Evolutionary conservation across 768 basidiomycete genomes (phyloP).

Genomic region (Mycena amicta): DNA sequence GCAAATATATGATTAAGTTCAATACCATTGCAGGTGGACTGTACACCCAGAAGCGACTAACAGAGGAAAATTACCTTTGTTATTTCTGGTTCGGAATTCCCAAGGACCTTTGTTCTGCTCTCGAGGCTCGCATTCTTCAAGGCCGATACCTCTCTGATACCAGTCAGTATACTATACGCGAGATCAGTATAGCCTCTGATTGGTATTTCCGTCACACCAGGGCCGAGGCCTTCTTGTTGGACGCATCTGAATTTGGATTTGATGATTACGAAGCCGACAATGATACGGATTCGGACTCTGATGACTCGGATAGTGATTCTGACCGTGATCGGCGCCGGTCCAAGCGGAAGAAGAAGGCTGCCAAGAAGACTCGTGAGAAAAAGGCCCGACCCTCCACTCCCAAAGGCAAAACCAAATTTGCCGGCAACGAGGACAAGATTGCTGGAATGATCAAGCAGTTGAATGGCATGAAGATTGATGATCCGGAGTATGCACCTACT

Average conservation of each 20-base stretch:
- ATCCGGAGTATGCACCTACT: background rate
- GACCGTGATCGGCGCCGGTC: background rate
- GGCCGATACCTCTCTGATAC: background rate
- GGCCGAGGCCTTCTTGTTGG: background rate
- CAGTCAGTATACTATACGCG: background rate
- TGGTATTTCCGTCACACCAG: slow-evolving; percentile 8
- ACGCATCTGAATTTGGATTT: background rate
- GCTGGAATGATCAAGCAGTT: background rate
- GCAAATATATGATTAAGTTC: slow-evolving; percentile 9
- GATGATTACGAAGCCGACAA: background rate
- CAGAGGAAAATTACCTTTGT: background rate
- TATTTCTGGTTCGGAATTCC: slow-evolving; percentile 20
- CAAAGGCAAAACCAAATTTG: background rate
- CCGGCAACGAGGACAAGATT: background rate
- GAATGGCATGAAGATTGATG: background rate
- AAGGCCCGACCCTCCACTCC: background rate
- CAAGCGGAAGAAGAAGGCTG: background rate
- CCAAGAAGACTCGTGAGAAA: background rate
- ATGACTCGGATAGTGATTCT: background rate
- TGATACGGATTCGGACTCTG: background rate
- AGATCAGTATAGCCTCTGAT: background rate
- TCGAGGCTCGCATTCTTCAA: slow-evolving; percentile 4
- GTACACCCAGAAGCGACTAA: background rate
- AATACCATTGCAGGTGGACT: slow-evolving; percentile 16
- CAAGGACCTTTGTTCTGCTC: background rate